A percentile compares a stretch with the other conserved stretches of the same genome.
Evolutionary conservation across 331 rosid species (phyloP).

Genomic region (Stylosanthes scabra): DNA sequence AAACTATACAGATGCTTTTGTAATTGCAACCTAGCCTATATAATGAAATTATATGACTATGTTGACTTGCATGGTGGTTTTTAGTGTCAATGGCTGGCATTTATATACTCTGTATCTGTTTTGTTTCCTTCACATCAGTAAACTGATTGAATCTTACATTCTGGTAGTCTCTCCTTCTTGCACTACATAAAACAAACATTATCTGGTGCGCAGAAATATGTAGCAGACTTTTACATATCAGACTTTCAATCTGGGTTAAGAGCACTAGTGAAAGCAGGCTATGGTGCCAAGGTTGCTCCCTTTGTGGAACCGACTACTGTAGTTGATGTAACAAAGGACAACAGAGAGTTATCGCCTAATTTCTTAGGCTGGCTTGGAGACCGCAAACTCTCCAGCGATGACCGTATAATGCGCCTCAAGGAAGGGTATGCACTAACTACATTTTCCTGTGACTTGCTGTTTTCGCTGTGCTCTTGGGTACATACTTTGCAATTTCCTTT

Average conservation of each 20-base stretch:
- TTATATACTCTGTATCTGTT: conserved; percentile 3
- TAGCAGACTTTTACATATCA: conserved; percentile 92
- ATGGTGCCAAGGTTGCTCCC: conserved; percentile 94
- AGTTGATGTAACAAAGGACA: conserved; percentile 75
- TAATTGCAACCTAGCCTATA: not conserved
- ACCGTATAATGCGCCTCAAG: conserved; percentile 90
- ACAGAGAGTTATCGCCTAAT: conserved; percentile 83
- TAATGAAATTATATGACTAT: not conserved
- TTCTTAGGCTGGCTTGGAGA: conserved; percentile 90
- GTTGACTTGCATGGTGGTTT: conserved; percentile 11
- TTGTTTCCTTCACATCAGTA: conserved; percentile 1
- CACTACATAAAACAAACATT: conserved; percentile 13
- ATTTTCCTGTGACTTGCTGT: not conserved
- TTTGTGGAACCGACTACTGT: conserved; percentile 83
- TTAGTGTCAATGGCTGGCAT: not conserved
- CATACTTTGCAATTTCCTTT: not conserved
- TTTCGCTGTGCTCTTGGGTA: conserved; percentile 1
- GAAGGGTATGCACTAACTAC: conserved; percentile 76
- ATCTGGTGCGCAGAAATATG: conserved; percentile 70
- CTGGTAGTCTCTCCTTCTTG: conserved; percentile 23
- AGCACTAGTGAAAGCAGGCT: conserved; percentile 95
- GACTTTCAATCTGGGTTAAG: conserved; percentile 97
- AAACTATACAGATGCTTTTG: conserved; percentile 11
- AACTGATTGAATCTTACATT: conserved; percentile 12
- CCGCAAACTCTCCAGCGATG: conserved; percentile 83